Evolutionary conservation across 1,139 yeast genomes (phyloP).

Genomic region (Suhomyces wounanorum): DNA sequence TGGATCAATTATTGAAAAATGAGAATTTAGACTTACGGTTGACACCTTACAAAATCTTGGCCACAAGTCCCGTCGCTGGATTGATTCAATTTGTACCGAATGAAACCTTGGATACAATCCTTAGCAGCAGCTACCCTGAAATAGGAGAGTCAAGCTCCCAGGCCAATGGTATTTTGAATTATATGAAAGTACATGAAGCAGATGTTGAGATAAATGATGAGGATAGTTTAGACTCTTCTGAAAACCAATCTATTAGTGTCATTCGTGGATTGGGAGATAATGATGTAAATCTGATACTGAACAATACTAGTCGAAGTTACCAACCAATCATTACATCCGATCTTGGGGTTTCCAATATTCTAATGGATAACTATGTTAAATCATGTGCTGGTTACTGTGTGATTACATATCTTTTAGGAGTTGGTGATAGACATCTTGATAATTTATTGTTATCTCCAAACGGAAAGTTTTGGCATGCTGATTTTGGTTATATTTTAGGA

Average conservation of each 20-base stretch:
- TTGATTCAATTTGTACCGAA: constrained; percentile 92
- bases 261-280: constrained; percentile 6
- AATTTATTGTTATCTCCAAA: constrained; percentile 68
- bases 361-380: constrained; percentile 91
- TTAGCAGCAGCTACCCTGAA: constrained; percentile 59
- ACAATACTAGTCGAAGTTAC: constrained; percentile 4
- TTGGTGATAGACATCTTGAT: constrained; percentile 96
- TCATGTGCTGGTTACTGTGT: constrained; percentile 99
- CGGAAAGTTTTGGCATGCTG: constrained; percentile 94
- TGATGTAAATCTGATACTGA: neutral
- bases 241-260: constrained; percentile 2
- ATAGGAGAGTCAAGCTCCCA: constrained; percentile 11
- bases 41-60: constrained; percentile 87
- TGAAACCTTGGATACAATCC: constrained; percentile 81
- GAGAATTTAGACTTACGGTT: constrained; percentile 87
- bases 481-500: constrained; percentile 94
- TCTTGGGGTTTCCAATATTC: constrained; percentile 70
- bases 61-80: constrained; percentile 90
- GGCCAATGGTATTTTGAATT: constrained; percentile 67
- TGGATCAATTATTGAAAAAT: constrained; percentile 86
- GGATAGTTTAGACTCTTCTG: neutral
- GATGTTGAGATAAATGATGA: constrained; percentile 1
- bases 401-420: constrained; percentile 89
- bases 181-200: constrained; percentile 44
- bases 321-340: constrained; percentile 43